Evolutionary conservation across 106 monocot genomes (phyloP), one percentile per base, ranked within the genome.

Genomic region (Amphibolis antarctica): DNA sequence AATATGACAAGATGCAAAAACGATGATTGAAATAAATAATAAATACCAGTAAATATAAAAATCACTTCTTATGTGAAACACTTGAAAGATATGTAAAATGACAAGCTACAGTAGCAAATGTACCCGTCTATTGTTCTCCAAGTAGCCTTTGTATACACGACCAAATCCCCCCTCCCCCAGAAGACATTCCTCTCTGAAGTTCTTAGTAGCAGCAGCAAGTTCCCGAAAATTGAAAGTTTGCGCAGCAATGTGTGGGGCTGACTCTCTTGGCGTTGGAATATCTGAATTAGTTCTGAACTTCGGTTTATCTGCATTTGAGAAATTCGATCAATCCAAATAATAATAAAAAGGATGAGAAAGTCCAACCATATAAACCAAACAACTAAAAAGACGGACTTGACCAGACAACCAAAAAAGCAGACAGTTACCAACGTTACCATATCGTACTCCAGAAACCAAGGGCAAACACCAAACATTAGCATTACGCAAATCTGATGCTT

Each of bases 81-180:
- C 26, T 22, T 47, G 19, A 47, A 44, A 27, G 26, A 45, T 59
- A n/a, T 46, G 43, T 1, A 25, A 59, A 46, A 2, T 44, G 26
- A 47, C 63, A 19, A n/a, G 43, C 3, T 5, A 46, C 7, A 23
- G 24, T 58, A 62, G 48, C 19, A 71, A 65, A 28, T 46, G 53
- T 36, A 77, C 81, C 81, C 77, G 81, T 13, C 81, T 66, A 62
- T 66, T 71, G 42, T 54, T 77, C 66, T 81, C 81, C 63, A 81
- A 63, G 12, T 62, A 69, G 12, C 81, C 81, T 63, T 81, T 77
- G 57, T 81, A 81, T 18, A 81, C 81, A 54, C 81, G 81, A 44
- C 81, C 81, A 66, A 81, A 81, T 12, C 81, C 81, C 10, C 81
- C 81, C 73, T 81, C 81, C 24, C 81, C 81, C 49, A 81, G 42